Base-by-base conservation (phyloP, 1,284 basidiomycete species). In the Malassezia sp. region DNA sequence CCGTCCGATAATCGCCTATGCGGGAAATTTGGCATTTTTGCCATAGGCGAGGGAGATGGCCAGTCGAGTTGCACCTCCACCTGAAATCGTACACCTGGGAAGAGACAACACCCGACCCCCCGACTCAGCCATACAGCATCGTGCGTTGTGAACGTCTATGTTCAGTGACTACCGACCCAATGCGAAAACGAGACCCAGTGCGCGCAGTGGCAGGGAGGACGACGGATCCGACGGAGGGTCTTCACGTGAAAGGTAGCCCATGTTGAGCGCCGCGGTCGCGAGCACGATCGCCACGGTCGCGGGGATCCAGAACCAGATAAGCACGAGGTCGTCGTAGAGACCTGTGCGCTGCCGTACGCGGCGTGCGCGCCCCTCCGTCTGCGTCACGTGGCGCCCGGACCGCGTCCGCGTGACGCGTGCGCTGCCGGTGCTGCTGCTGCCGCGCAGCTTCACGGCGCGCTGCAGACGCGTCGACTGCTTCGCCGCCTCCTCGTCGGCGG, bases 301-400 rank as follows among this genome's bases (percentile, higher is more conserved):
- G 3, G 89, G 89, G 57, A 93, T 77, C 89, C 89, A 95, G 76
- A 95, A 93, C 46, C 85, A 73, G 40, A 89, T 72, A 38, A 95
- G 78, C 89, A 95, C 93, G 37, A 81, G 80, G 71, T 95, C 88
- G 71, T 85, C 87, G 7, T 56, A 57, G 26, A 63, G 31, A 26
- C 48, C 42, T 12, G 21, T 42, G 21, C 48, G 37, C 4, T 28
- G 11, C 2, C 34, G 42, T n/a, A 50, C 35, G n/a, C n/a, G n/a
- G n/a, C n/a, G n/a, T n/a, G 26, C 6, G 26, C 26, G 26, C 7
- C 26, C 26, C 12, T 27, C 26, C 26, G 26, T 27, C 26, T 7
- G n/a, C n/a, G n/a, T n/a, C 4, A 40, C 22, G 31, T 23, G 7
- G 27, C 27, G 7, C 14, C 27, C 27, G 14, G 27, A 28, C 27